Percentiles rank a stretch among this genome's conserved stretches.
Conservation (phyloP, 208 protist genomes). For the Borovskyia barvae region DNA sequence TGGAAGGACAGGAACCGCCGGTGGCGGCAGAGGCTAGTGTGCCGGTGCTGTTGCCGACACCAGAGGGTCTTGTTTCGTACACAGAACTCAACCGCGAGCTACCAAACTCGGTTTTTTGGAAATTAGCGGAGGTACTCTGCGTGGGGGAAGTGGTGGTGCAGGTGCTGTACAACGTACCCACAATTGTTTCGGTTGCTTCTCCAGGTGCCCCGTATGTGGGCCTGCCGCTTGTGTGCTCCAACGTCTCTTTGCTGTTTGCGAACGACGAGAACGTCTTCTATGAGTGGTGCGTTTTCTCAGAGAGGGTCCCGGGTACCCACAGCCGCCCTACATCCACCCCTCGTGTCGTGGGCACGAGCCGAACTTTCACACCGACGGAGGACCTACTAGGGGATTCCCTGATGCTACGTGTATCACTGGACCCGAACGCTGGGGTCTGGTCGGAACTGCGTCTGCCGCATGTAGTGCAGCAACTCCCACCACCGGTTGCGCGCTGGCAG, state of each 20-base stretch:
- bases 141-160: conserved; percentile 36
- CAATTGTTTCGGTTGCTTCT: conserved; percentile 58
- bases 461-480: conserved; percentile 40
- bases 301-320: neutral
- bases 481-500: conserved; percentile 59
- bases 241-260: conserved; percentile 58
- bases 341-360: conserved; percentile 37
- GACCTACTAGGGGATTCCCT: conserved; percentile 53
- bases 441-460: conserved; percentile 52
- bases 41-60: neutral
- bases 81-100: conserved; percentile 51
- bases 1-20: conserved; percentile 3
- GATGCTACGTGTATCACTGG: conserved; percentile 55
- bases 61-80: conserved; percentile 1
- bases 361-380: conserved; percentile 49
- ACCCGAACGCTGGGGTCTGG: conserved; percentile 46
- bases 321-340: neutral
- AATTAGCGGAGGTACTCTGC: conserved; percentile 35
- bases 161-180: conserved; percentile 77
- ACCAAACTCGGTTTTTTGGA: conserved; percentile 64
- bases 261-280: conserved; percentile 38
- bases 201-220: conserved; percentile 67
- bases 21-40: neutral
- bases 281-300: conserved; percentile 63
- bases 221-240: conserved; percentile 61